Percentiles rank a stretch among this genome's conserved stretches.
Conservation (phyloP, 225 moss, liverwort and hornwort species). For the Lunularia cruciata region DNA sequence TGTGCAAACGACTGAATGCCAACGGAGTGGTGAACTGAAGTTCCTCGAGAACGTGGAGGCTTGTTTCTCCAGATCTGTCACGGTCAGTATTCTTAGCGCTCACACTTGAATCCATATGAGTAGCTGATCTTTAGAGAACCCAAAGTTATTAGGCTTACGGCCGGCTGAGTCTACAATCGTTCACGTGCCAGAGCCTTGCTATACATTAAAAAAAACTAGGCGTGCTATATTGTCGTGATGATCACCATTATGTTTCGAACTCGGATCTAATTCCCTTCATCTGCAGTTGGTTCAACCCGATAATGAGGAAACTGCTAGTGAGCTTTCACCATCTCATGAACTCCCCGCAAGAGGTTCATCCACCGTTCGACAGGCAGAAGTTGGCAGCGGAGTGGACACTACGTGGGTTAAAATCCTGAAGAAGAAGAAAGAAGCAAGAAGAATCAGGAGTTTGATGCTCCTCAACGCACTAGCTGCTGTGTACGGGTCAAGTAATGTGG, state of each 20-base stretch:
- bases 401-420: slow-evolving; percentile 32
- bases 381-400: neutral
- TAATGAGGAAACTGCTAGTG: no score
- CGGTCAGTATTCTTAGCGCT: slow-evolving; percentile 12
- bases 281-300: no score
- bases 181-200: no score
- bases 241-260: no score
- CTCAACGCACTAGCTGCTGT: slow-evolving; percentile 73
- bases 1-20: neutral
- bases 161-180: no score
- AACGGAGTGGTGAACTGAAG: neutral
- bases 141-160: no score
- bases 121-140: no score
- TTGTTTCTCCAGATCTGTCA: slow-evolving; percentile 2
- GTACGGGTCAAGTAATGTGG: slow-evolving; percentile 83
- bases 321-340: no score
- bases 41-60: slow-evolving; percentile 5
- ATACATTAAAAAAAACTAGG: no score
- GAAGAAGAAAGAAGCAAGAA: slow-evolving; percentile 48
- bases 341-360: neutral
- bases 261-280: no score
- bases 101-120: no score
- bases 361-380: neutral
- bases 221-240: no score
- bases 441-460: slow-evolving; percentile 55